These are phyloP conservation scores for Pichia rugopelliculosa DNA, from an alignment of 805 yeast genomes.

Conservation along the genomic window DNA sequence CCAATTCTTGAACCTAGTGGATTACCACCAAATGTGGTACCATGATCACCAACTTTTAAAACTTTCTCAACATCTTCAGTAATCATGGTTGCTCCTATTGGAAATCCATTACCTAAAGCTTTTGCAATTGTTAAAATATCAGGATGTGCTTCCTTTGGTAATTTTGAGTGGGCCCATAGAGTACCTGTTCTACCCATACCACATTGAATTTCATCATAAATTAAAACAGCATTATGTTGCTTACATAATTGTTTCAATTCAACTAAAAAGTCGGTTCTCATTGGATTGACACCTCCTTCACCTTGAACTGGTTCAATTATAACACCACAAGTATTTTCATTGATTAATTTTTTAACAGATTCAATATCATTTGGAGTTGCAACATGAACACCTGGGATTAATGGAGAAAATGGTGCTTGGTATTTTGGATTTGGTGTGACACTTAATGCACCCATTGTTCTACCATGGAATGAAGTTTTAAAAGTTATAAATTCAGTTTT, in stretches of 20 bases:
- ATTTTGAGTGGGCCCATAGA: slow-evolving; percentile 82
- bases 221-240: slow-evolving; percentile 64
- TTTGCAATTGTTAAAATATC: slow-evolving; percentile 93
- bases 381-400: slow-evolving; percentile 80
- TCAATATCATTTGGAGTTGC: slow-evolving; percentile 57
- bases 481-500: slow-evolving; percentile 83
- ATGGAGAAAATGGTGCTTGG: slow-evolving; percentile 83
- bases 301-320: slow-evolving; percentile 98
- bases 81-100: slow-evolving; percentile 90
- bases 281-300: slow-evolving; percentile 86
- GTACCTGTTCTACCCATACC: slow-evolving; percentile 91
- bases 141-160: slow-evolving; percentile 81
- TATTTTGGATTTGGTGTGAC: slow-evolving; percentile 92
- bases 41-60: slow-evolving; percentile 89
- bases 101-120: slow-evolving; percentile 95
- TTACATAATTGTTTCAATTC: slow-evolving; percentile 61
- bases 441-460: slow-evolving; percentile 87
- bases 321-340: slow-evolving; percentile 75
- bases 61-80: slow-evolving; percentile 68
- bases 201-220: slow-evolving; percentile 95
- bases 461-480: slow-evolving; percentile 86
- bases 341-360: slow-evolving; percentile 49
- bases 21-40: slow-evolving; percentile 97
- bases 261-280: slow-evolving; percentile 54
- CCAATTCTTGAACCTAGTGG: slow-evolving; percentile 86